phyloP scores from a whole-genome alignment of 768 basidiomycete species.

The Lactarius indigo region DNA sequence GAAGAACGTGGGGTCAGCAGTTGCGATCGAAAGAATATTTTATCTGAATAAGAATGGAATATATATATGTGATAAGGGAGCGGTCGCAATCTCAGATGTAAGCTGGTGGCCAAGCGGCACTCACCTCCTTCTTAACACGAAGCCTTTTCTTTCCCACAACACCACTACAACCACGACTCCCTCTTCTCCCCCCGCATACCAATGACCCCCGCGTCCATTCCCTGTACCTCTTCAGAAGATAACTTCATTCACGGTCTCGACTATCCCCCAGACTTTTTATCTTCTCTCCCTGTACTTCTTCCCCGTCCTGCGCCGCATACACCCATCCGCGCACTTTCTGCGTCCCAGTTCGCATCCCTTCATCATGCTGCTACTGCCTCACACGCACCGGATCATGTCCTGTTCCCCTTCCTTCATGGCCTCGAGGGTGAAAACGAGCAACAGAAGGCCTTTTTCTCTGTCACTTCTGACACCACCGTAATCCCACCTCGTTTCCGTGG shows the following conservation, averaged over 20 bases:
- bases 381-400: constrained; percentile 74
- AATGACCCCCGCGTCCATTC: constrained; percentile 8
- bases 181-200: constrained; percentile 1
- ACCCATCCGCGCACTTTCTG: constrained; percentile 42
- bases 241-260: constrained; percentile 26
- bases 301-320: constrained; percentile 37
- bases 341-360: constrained; percentile 52
- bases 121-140: constrained; percentile 9
- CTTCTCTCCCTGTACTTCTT: constrained; percentile 32
- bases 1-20: constrained; percentile 12
- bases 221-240: constrained; percentile 13
- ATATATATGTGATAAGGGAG: constrained; percentile 15
- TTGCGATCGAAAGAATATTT: constrained; percentile 9
- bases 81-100: constrained; percentile 22
- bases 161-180: background rate
- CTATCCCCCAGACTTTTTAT: constrained; percentile 28
- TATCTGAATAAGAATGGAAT: constrained; percentile 1
- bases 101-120: background rate
- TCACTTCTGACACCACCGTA: constrained; percentile 30
- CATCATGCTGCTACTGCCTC: constrained; percentile 60
- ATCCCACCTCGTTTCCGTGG: constrained; percentile 49
- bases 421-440: constrained; percentile 76
- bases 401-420: constrained; percentile 89
- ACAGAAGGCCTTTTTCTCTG: constrained; percentile 78
- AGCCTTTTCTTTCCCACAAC: constrained; percentile 15